Percentiles rank a stretch among this genome's conserved stretches.
Conservation (phyloP, 1,139 yeast species). For the Geotrichum phurueaensis region DNA sequence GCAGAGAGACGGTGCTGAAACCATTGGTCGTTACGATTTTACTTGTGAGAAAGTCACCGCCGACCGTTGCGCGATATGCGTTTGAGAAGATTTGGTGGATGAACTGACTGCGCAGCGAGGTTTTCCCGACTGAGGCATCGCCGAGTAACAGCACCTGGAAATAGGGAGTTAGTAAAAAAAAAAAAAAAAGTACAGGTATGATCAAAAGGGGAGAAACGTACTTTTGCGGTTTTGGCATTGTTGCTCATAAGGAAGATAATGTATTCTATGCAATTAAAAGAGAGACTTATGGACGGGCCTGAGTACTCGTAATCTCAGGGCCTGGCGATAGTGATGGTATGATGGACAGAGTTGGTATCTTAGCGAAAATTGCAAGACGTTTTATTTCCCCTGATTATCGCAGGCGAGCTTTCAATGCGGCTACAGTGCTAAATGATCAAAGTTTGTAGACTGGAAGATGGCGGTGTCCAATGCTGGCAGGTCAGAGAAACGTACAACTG, state of each 20-base stretch:
- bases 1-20: constrained; percentile 39
- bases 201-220: not conserved
- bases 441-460: not conserved
- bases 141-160: constrained; percentile 49
- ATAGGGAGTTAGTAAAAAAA: not conserved
- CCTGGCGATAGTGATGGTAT: not conserved
- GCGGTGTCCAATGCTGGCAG: not conserved
- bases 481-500: not conserved
- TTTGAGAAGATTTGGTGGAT: constrained; percentile 53
- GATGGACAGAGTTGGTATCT: not conserved
- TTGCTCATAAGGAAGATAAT: constrained; percentile 1
- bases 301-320: not conserved
- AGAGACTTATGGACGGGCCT: not conserved
- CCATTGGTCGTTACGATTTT: constrained; percentile 30
- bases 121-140: constrained; percentile 59
- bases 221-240: constrained; percentile 11
- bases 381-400: not conserved
- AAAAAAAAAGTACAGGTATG: too few species aligned
- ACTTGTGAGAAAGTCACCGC: constrained; percentile 55
- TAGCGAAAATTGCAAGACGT: not conserved
- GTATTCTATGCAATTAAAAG: not conserved
- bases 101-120: constrained; percentile 54
- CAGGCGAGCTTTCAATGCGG: not conserved
- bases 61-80: constrained; percentile 57
- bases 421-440: not conserved